Percentiles rank a stretch among this genome's conserved stretches.
These are phyloP conservation scores for Trametes elegans DNA, from an alignment of 768 basidiomycete genomes.

Conservation along the genomic window DNA sequence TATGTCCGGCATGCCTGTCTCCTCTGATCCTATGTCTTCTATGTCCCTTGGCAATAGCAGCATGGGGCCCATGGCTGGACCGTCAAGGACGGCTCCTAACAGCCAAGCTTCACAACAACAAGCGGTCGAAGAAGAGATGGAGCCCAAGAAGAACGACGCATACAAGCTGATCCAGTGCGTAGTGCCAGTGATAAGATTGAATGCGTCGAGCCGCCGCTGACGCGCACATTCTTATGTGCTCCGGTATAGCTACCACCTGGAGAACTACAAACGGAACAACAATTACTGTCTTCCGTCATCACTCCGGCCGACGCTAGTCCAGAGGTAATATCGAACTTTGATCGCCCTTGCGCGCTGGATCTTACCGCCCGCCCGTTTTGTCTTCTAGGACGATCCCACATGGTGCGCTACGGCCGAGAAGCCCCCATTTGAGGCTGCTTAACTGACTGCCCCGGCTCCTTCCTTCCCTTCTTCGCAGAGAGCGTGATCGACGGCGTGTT, in stretches of 20 bases:
- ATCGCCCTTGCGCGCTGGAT: not conserved
- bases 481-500: constrained; percentile 88
- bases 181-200: not conserved
- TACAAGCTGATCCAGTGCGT: constrained; percentile 78
- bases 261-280: constrained; percentile 84
- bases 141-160: constrained; percentile 76
- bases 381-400: constrained; percentile 73
- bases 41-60: constrained; percentile 41
- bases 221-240: not conserved
- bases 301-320: constrained; percentile 83
- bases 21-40: constrained; percentile 52
- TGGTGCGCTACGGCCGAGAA: constrained; percentile 42
- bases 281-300: constrained; percentile 88
- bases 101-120: constrained; percentile 1
- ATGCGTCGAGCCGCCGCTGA: not conserved
- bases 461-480: constrained; percentile 45
- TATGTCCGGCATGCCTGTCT: constrained; percentile 56
- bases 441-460: constrained; percentile 9
- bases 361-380: constrained; percentile 8
- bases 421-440: constrained; percentile 3
- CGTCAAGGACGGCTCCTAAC: constrained; percentile 22
- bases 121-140: constrained; percentile 55
- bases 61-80: constrained; percentile 32
- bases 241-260: constrained; percentile 76
- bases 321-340: constrained; percentile 47